phyloP scores from a whole-genome alignment of 176 grass and related monocot species.

The Musa acuminata region DNA sequence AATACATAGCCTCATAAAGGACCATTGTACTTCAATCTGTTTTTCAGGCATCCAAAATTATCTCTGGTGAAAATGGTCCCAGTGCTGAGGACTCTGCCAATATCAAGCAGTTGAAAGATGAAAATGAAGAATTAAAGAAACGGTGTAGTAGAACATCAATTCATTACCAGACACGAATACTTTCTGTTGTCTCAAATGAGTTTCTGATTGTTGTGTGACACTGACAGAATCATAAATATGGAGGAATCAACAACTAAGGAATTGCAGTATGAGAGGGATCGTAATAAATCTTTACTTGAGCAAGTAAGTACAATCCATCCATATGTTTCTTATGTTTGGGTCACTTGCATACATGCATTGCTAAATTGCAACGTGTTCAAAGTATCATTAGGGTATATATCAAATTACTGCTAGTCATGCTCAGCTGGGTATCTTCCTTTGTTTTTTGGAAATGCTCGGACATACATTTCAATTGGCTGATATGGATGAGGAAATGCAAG shows the following conservation, averaged over 20 bases:
- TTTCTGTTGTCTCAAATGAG: neutral
- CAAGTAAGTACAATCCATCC: conserved; percentile 37
- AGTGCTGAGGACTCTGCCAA: conserved; percentile 18
- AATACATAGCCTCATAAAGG: too few relatives aligned
- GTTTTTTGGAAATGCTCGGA: too few relatives aligned
- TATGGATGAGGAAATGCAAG: too few relatives aligned
- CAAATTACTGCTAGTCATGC: too few relatives aligned
- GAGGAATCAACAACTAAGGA: conserved; percentile 53
- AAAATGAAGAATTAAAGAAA: conserved; percentile 64
- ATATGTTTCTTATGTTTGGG: neutral
- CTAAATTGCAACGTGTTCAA: neutral
- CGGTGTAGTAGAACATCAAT: conserved; percentile 27
- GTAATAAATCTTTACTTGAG: conserved; percentile 55
- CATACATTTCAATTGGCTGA: too few relatives aligned
- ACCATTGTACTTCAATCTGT: conserved; percentile 10
- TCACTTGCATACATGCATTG: conserved; percentile 6
- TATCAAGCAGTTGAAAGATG: conserved; percentile 61
- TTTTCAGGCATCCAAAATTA: conserved; percentile 29
- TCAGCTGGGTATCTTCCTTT: too few relatives aligned
- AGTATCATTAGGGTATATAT: too few relatives aligned
- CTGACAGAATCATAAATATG: conserved; percentile 42
- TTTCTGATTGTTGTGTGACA: neutral
- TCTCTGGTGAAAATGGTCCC: conserved; percentile 21
- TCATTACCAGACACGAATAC: neutral
- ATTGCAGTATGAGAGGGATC: conserved; percentile 54